These are phyloP conservation scores for Metarhizium sp. DNA, from an alignment of 2,329 filamentous ascomycete species.

Conservation along the genomic window DNA sequence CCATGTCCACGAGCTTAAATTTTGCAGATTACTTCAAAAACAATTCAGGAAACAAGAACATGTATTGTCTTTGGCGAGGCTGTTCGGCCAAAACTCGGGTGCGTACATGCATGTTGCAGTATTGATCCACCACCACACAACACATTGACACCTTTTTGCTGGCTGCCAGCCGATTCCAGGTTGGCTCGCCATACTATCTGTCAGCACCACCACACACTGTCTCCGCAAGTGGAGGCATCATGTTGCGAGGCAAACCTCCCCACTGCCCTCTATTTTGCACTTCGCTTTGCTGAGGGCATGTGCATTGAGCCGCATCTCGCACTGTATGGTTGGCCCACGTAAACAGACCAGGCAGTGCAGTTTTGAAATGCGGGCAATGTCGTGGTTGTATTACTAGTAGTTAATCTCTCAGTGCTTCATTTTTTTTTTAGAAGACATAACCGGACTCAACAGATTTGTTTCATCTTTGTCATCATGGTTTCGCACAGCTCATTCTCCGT, in stretches of 20 bases:
- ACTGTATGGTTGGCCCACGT: not conserved
- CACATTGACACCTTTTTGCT: not conserved
- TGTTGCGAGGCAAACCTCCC: not conserved
- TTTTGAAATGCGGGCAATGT: no score
- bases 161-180: not conserved
- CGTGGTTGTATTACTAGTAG: no score
- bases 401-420: no score
- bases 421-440: not conserved
- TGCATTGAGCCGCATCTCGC: not conserved
- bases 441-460: not conserved
- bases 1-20: no score
- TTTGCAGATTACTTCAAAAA: not conserved
- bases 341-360: no score
- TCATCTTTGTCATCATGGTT: conserved; percentile 14
- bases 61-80: not conserved
- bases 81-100: not conserved
- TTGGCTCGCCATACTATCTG: not conserved
- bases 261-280: not conserved
- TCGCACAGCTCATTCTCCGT: conserved; percentile 27
- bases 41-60: not conserved
- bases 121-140: not conserved
- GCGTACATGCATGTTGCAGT: not conserved
- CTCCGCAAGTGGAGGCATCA: not conserved
- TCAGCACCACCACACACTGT: not conserved
- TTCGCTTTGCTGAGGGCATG: not conserved